Percentiles rank a stretch among this genome's conserved stretches.
These are phyloP conservation scores for Exophiala alcalophila DNA, from an alignment of 2,329 filamentous ascomycete genomes.

Conservation along the genomic window DNA sequence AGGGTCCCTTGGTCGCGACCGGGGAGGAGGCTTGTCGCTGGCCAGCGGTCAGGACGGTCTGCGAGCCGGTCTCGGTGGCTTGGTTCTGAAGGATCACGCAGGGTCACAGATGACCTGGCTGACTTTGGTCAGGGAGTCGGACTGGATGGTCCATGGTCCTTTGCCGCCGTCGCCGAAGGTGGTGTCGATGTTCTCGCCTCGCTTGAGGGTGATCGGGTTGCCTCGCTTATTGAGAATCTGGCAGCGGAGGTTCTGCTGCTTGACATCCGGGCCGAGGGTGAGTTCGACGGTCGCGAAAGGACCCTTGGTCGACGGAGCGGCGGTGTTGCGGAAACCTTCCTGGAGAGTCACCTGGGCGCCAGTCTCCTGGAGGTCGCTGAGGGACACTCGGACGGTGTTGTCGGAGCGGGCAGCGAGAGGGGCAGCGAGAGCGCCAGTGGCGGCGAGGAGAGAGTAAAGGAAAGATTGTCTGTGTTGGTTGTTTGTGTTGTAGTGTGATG, in stretches of 20 bases:
- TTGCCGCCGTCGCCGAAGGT: slow-evolving; percentile 27
- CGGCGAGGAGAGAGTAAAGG: slow-evolving; percentile 24
- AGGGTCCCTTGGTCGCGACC: slow-evolving; percentile 18
- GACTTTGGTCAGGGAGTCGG: slow-evolving; percentile 16
- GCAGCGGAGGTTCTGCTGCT: slow-evolving; percentile 25
- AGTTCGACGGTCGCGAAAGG: slow-evolving; percentile 24
- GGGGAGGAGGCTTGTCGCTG: slow-evolving; percentile 24
- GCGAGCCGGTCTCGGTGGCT: slow-evolving; percentile 21
- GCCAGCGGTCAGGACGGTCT: slow-evolving; percentile 27
- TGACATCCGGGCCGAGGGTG: slow-evolving; percentile 15
- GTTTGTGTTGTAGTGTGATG: slow-evolving; percentile 1
- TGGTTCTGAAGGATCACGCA: slow-evolving; percentile 18
- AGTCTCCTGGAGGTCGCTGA: slow-evolving; percentile 18
- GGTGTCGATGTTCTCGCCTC: slow-evolving; percentile 24
- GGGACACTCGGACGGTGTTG: slow-evolving; percentile 20
- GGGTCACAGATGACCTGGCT: slow-evolving; percentile 27
- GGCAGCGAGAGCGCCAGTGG: slow-evolving; percentile 24
- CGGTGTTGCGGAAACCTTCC: slow-evolving; percentile 9
- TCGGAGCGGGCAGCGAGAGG: slow-evolving; percentile 15
- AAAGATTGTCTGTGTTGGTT: slow-evolving; percentile 7
- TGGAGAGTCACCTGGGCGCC: slow-evolving; percentile 14
- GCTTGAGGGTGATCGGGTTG: slow-evolving; percentile 17
- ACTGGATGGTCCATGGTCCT: slow-evolving; percentile 24
- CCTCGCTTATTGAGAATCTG: slow-evolving; percentile 24
- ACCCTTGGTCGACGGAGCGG: slow-evolving; percentile 6